phyloP scores from a whole-genome alignment of 805 yeast genomes.

The Schwanniomyces pseudopolymorphus region DNA sequence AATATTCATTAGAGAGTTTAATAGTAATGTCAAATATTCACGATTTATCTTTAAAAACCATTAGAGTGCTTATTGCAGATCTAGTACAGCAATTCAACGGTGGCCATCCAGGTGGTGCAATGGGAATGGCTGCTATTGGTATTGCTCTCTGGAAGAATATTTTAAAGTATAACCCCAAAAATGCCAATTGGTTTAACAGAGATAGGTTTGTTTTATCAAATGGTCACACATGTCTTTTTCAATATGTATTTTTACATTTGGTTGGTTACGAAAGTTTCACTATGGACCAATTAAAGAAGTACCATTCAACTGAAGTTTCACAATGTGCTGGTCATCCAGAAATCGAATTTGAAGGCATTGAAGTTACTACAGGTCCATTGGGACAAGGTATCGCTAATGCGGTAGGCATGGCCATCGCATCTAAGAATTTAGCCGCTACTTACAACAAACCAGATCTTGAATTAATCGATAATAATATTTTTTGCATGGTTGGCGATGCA shows the following conservation, averaged over 20 bases:
- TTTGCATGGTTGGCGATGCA: conserved; percentile 90
- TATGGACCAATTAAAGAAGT: conserved; percentile 82
- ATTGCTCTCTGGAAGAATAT: conserved; percentile 34
- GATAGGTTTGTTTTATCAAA: conserved; percentile 93
- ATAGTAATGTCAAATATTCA: conserved; percentile 3
- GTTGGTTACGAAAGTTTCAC: conserved; percentile 73
- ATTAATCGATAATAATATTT: conserved; percentile 74
- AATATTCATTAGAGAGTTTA: neutral
- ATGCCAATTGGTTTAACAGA: conserved; percentile 91
- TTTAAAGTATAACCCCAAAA: conserved; percentile 82
- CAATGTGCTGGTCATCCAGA: conserved; percentile 99
- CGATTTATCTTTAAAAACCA: conserved; percentile 21
- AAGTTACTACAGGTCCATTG: conserved; percentile 97
- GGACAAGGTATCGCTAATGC: conserved; percentile 98
- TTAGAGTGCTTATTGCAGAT: conserved; percentile 30
- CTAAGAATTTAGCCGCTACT: conserved; percentile 85
- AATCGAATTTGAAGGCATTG: conserved; percentile 86
- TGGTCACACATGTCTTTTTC: conserved; percentile 93
- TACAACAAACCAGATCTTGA: conserved; percentile 85
- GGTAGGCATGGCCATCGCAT: conserved; percentile 95
- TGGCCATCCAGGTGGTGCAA: conserved; percentile 42
- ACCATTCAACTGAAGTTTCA: conserved; percentile 81
- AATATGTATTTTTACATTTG: conserved; percentile 81
- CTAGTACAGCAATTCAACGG: conserved; percentile 29
- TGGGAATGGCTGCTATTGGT: conserved; percentile 43